Percentiles rank a stretch among this genome's conserved stretches.
phyloP scores from a whole-genome alignment of 257 asterid species.

The Craterostigma plantagineum region DNA sequence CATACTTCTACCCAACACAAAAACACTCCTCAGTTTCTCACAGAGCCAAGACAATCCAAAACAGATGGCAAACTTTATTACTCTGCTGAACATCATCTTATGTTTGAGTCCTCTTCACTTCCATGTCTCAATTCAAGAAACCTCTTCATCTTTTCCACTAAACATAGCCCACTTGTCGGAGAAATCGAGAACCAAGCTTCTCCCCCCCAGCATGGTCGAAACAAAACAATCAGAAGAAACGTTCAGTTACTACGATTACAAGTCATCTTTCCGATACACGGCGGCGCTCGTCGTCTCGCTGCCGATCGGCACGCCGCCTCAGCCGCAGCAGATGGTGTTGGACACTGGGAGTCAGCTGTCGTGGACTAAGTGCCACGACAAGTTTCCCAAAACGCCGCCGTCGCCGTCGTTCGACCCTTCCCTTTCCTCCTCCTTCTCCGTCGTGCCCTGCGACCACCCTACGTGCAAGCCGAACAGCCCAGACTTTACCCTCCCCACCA shows the following conservation, averaged over 20 bases:
- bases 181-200: neutral
- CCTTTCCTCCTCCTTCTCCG: constrained; percentile 57
- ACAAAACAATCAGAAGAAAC: neutral
- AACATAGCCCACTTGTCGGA: constrained; percentile 2
- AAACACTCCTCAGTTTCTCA: no score
- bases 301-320: constrained; percentile 90
- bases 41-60: no score
- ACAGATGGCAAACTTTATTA: no score
- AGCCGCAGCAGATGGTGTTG: constrained; percentile 54
- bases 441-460: constrained; percentile 63
- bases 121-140: no score
- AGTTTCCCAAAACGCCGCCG: constrained; percentile 22
- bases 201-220: neutral
- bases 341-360: constrained; percentile 95
- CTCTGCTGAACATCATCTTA: no score
- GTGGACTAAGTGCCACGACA: constrained; percentile 67
- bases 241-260: constrained; percentile 14
- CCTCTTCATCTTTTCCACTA: no score
- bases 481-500: constrained; percentile 65
- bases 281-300: constrained; percentile 74
- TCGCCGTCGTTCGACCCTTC: constrained; percentile 56
- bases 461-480: constrained; percentile 61
- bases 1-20: no score
- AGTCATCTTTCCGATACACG: constrained; percentile 39
- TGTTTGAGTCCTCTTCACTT: no score